A percentile compares a stretch with the other conserved stretches of the same genome.
These are phyloP conservation scores for Dioszegia hungarica DNA, from an alignment of 768 basidiomycete species.

Conservation along the genomic window DNA sequence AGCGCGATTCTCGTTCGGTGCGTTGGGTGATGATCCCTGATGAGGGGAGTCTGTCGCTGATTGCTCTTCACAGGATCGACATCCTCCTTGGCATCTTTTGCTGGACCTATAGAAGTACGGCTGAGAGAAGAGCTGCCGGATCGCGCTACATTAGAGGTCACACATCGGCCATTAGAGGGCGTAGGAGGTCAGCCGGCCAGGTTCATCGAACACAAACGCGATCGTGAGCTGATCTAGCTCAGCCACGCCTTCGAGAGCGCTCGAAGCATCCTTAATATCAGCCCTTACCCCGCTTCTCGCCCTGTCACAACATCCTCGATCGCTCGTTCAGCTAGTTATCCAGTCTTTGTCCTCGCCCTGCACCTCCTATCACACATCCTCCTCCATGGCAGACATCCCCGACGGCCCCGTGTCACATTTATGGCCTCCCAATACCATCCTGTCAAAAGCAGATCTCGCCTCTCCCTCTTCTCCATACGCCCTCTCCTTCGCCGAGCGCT, in stretches of 20 bases:
- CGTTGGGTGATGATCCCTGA: no score
- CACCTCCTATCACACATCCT: constrained; percentile 1
- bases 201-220: neutral
- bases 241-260: constrained; percentile 47
- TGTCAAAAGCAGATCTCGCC: neutral
- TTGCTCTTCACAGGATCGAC: no score
- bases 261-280: constrained; percentile 35
- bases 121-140: constrained; percentile 50
- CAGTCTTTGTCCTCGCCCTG: constrained; percentile 49
- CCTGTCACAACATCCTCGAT: constrained; percentile 49
- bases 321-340: constrained; percentile 50
- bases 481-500: constrained; percentile 25
- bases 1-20: constrained; percentile 48
- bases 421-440: constrained; percentile 1
- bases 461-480: neutral
- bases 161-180: constrained; percentile 48
- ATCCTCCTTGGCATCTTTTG: constrained; percentile 46
- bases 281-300: constrained; percentile 47
- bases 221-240: constrained; percentile 5
- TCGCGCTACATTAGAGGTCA: constrained; percentile 50
- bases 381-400: no score
- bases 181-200: constrained; percentile 39
- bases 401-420: neutral
- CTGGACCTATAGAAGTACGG: constrained; percentile 51
- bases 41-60: no score